Evolutionary conservation across 805 yeast genomes (phyloP), one percentile per base, ranked within the genome.

Genomic region (Ogataea henricii): DNA sequence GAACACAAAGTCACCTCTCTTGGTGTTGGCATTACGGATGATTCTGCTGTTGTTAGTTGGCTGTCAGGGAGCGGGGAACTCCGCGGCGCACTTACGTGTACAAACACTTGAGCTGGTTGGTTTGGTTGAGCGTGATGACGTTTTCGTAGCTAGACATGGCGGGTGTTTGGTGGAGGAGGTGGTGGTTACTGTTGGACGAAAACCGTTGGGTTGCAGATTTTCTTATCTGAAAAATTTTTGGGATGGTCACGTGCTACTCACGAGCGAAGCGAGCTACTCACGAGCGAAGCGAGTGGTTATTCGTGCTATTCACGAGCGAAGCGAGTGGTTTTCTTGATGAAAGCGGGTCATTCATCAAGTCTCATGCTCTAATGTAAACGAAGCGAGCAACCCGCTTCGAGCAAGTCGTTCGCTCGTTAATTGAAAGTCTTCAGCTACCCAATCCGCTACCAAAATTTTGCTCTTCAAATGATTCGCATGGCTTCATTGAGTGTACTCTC

Each of bases 1-100:
- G 68, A 94, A 94, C 45, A 94, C 92, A 64, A 94, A 94, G 64
- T 94, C 97, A 2, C 94, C 88, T 63, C 99, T 81, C 48, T 79
- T 74, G 14, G 99, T 92, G 47, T 70, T 70, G 59, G 77, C 79
- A 67, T 89, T 88, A 64, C 99, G 84, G 61, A 94, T 90, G 62
- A 91, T 90, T 14, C 78, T 74, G 46, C 36, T 13, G 18, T 6
- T 14, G 33, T 27, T 39, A 39, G 42, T 25, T 36, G 16, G 14
- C 10, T 22, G 27, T 12, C n/a, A n/a, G n/a, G n/a, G n/a, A n/a
- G n/a, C n/a, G n/a, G n/a, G n/a, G n/a, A n/a, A n/a, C n/a, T n/a
- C n/a, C n/a, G n/a, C n/a, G n/a, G n/a, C n/a, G n/a, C n/a, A 62
- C 76, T 45, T 63, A 72, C 64, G 96, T 85, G 74, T 87, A 92